A percentile compares a stretch with the other conserved stretches of the same genome.
Evolutionary conservation across 345 rosid genomes (phyloP).

Genomic region (Kandelia obovata): DNA sequence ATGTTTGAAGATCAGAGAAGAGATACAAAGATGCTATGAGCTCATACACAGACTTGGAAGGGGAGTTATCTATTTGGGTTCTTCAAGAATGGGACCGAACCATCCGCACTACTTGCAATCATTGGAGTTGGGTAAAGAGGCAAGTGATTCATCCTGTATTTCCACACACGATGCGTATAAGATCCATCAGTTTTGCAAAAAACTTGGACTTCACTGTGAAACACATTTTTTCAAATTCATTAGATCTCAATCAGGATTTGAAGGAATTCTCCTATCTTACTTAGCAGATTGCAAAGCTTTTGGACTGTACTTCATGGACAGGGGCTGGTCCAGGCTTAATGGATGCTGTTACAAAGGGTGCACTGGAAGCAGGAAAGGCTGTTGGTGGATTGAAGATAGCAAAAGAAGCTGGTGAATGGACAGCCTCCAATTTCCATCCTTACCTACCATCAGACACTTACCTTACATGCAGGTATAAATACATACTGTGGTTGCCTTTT

Average conservation of each 20-base stretch:
- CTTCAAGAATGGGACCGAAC: constrained; percentile 69
- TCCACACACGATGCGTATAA: neutral
- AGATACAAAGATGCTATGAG: constrained; percentile 63
- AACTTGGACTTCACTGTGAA: neutral
- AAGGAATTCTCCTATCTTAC: constrained; percentile 1
- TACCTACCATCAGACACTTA: constrained; percentile 69
- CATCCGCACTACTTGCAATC: constrained; percentile 62
- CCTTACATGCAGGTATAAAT: constrained; percentile 77
- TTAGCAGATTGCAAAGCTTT: constrained; percentile 65
- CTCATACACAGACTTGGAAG: constrained; percentile 71
- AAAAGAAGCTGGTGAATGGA: constrained; percentile 92
- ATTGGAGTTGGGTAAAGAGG: constrained; percentile 68
- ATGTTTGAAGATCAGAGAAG: constrained; percentile 70
- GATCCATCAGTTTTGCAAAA: neutral
- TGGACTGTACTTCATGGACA: constrained; percentile 89
- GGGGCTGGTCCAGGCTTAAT: constrained; percentile 97
- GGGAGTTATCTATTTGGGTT: constrained; percentile 85
- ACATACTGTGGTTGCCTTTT: neutral
- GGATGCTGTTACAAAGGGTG: constrained; percentile 90
- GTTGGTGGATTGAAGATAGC: constrained; percentile 85
- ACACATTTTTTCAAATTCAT: neutral
- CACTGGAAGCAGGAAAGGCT: constrained; percentile 67
- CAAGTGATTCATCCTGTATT: constrained; percentile 29
- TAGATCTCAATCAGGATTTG: neutral
- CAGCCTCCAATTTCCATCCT: constrained; percentile 76